A percentile compares a stretch with the other conserved stretches of the same genome.
These are phyloP conservation scores for Tricholoma saponaceum DNA, from an alignment of 768 basidiomycete species.

Conservation along the genomic window DNA sequence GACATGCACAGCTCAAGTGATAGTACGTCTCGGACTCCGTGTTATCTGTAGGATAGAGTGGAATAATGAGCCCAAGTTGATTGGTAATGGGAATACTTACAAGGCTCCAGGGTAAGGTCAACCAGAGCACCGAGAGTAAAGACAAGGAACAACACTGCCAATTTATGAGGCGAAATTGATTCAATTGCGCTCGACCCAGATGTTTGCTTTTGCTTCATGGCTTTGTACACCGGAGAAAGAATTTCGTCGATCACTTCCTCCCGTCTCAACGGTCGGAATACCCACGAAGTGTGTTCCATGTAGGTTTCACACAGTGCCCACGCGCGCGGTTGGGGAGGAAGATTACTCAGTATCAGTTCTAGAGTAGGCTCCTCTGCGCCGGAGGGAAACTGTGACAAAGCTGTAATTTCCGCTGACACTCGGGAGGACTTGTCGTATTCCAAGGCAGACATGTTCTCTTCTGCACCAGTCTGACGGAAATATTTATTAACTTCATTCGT, in stretches of 20 bases:
- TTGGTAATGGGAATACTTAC: conserved; percentile 25
- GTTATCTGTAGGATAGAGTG: conserved; percentile 26
- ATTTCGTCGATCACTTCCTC: conserved; percentile 71
- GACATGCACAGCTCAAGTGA: conserved; percentile 39
- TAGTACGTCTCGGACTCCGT: conserved; percentile 44
- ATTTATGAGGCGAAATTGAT: conserved; percentile 44
- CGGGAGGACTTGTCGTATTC: conserved; percentile 34
- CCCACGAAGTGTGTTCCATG: conserved; percentile 59
- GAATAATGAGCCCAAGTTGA: too few species aligned
- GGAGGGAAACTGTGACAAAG: conserved; percentile 46
- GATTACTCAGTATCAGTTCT: conserved; percentile 42
- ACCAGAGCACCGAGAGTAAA: conserved; percentile 56
- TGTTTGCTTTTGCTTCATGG: conserved; percentile 34
- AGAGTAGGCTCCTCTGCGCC: conserved; percentile 36
- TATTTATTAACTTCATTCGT: not conserved
- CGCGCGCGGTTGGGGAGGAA: conserved; percentile 59
- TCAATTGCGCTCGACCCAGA: conserved; percentile 21
- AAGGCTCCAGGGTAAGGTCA: conserved; percentile 56
- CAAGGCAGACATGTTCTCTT: conserved; percentile 30
- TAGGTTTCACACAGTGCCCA: conserved; percentile 67
- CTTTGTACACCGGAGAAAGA: conserved; percentile 57
- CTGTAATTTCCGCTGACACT: conserved; percentile 40
- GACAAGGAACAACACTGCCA: conserved; percentile 51
- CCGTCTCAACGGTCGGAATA: conserved; percentile 58
- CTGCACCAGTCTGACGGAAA: conserved; percentile 43